Evolutionary conservation across 2,329 filamentous ascomycete species (phyloP).

Genomic region (Cladosporium colombiae): DNA sequence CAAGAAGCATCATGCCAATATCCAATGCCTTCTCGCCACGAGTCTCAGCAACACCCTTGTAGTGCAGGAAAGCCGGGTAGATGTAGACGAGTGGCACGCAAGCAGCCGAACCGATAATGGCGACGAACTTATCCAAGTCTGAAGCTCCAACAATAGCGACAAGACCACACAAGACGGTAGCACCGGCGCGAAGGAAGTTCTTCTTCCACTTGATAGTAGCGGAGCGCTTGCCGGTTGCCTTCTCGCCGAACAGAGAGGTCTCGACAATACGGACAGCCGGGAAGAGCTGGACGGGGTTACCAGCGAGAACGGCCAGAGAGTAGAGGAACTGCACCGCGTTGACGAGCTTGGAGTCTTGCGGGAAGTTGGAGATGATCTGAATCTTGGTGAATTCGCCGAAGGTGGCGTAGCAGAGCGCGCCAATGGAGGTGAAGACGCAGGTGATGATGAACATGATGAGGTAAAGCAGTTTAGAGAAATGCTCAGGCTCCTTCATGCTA

Average conservation of each 20-base stretch:
- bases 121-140: constrained; percentile 73
- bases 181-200: constrained; percentile 62
- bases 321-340: constrained; percentile 76
- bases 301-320: constrained; percentile 70
- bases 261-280: constrained; percentile 72
- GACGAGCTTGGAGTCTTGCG: constrained; percentile 69
- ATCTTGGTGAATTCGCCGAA: constrained; percentile 70
- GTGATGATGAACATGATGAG: constrained; percentile 74
- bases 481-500: constrained; percentile 69
- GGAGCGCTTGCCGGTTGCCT: constrained; percentile 65
- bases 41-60: constrained; percentile 64
- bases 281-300: constrained; percentile 74
- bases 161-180: constrained; percentile 61
- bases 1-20: constrained; percentile 62
- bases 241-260: constrained; percentile 64
- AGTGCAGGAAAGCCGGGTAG: constrained; percentile 72
- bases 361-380: constrained; percentile 75
- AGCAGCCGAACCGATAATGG: constrained; percentile 71
- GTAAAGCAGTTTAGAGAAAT: constrained; percentile 66
- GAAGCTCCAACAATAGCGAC: constrained; percentile 66
- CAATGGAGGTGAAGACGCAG: constrained; percentile 70
- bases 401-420: constrained; percentile 71
- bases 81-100: constrained; percentile 77
- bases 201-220: constrained; percentile 73
- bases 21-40: constrained; percentile 60